Evolutionary conservation across 768 basidiomycete species (phyloP).

Genomic region (Artomyces pyxidatus): DNA sequence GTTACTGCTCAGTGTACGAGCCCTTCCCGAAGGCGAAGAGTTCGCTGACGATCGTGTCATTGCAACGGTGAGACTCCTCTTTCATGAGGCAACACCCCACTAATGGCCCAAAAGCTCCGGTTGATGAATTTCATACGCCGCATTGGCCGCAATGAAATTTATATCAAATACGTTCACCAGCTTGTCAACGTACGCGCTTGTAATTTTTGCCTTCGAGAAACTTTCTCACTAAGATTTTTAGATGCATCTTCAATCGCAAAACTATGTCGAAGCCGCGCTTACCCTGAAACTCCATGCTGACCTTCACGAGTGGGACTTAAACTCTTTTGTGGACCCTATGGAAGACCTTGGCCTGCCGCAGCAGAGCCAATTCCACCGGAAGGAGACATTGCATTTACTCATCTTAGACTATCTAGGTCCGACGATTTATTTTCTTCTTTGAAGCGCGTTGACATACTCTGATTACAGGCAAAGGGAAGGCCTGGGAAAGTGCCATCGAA

Average conservation of each 20-base stretch:
- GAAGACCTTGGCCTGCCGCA: conserved; percentile 85
- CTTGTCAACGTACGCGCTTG: conserved; percentile 66
- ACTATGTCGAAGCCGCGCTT: conserved; percentile 88
- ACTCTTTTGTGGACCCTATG: conserved; percentile 76
- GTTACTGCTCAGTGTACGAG: conserved; percentile 77
- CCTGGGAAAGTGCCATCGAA: conserved; percentile 93
- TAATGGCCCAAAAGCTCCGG: conserved; percentile 47
- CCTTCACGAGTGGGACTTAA: conserved; percentile 84
- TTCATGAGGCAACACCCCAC: not conserved
- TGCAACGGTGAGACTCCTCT: conserved; percentile 53
- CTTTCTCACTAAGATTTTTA: conserved; percentile 23
- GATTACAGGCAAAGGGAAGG: conserved; percentile 78
- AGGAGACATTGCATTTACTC: conserved; percentile 84
- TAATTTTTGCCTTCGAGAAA: not conserved
- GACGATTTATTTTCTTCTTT: conserved; percentile 14
- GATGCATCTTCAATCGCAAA: conserved; percentile 86
- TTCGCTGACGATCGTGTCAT: conserved; percentile 92
- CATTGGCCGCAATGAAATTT: conserved; percentile 89
- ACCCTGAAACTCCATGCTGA: conserved; percentile 93
- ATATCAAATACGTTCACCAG: conserved; percentile 94
- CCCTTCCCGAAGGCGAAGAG: conserved; percentile 87
- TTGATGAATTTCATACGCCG: conserved; percentile 92
- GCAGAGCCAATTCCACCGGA: conserved; percentile 90
- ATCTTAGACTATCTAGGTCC: conserved; percentile 91
- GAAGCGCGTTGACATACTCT: not conserved